Evolutionary conservation across 495 filamentous ascomycete species (phyloP), one percentile per base, ranked within the genome.

Genomic region (Opeltia flavorubescens): DNA sequence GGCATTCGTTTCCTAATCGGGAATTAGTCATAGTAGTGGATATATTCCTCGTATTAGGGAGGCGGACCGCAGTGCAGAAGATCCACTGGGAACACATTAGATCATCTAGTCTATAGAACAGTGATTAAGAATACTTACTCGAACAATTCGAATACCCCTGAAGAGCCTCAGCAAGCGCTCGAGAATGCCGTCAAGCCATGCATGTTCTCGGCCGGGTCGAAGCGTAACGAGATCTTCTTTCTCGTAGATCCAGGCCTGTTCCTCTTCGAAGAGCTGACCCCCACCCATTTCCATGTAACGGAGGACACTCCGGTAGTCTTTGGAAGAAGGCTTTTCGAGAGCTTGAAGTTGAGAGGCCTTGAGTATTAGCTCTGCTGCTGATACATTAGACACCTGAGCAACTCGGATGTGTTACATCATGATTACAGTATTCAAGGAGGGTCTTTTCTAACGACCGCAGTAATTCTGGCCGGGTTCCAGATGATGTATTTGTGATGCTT

Each of bases 161-260:
- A 59, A 25, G 4, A 48, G 28, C 13, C 49, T 36, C 20, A 70
- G 50, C 0, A 61, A 20, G 0, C 33, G 28, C 50, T 68, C 67
- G 11, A 70, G 45, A 1, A 55, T 15, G 1, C 57, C 64, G 42
- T 69, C 66, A 18, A 69, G 64, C 34, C 58, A 55, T 23, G 63
- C 58, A 43, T 62, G 53, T 45, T 70, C 67, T 7, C 64, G 51
- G 0, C 64, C 65, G 9, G 48, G 54, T 5, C 59, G 47, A 1
- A 69, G 48, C 7, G 63, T 64, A 1, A 70, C 46, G 8, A 65
- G 57, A 48, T 70, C 67, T 46, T 64, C 67, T 50, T 62, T 65
- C 8, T 53, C 50, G 28, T 56, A 54, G 9, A 70, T 66, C 39
- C 50, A 65, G 4, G 44, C 54, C 43, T 47, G 49, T 18, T 66